Base-by-base conservation (phyloP, 495 filamentous ascomycete genomes). In the Pyronema omphalodes region DNA sequence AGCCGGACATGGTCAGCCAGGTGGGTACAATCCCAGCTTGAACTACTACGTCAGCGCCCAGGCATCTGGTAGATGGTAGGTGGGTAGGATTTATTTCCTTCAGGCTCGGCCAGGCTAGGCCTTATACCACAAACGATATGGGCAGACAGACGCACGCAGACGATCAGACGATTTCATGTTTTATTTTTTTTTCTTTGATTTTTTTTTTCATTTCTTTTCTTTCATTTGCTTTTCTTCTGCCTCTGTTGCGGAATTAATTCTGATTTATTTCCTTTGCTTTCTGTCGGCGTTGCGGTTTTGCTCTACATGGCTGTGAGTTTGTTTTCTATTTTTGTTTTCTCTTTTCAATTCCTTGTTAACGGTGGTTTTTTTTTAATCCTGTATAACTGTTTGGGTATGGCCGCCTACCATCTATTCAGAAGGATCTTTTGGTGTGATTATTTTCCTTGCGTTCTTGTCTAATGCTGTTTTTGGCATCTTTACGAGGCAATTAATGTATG, bases 21-120 rank as follows among this genome's bases (percentile, higher is more conserved):
- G 88, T 94, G 91, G 88, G 86, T 94, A 89, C 80, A 88, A 85
- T 69, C 83, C 79, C 59, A 77, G 67, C 67, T 82, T 87, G 79
- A 84, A 88, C 76, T 94, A 94, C 68, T 85, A 83, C 67, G 74
- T 76, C 66, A 78, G 78, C 55, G 81, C 83, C 65, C 47, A 50
- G 73, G 73, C 67, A 73, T 79, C 60, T 86, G 84, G 82, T 88
- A 79, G 57, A 81, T 71, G 65, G 60, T 63, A 60, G 63, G 48
- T 54, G 53, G 56, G 51, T 51, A 40, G 44, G 52, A 55, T 60
- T 65, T 41, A 40, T 51, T 64, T 66, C 44, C 59, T 58, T 58
- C 29, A 53, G 47, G 47, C 18, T 34, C 39, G 35, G 37, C 23
- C 23, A 52, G 50, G 15, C 17, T n/a, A 12, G 17, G 39, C 39